Percentiles rank a stretch among this genome's conserved stretches.
phyloP scores from a whole-genome alignment of 2,329 filamentous ascomycete genomes.

The Aspergillus brunneoviolaceus region DNA sequence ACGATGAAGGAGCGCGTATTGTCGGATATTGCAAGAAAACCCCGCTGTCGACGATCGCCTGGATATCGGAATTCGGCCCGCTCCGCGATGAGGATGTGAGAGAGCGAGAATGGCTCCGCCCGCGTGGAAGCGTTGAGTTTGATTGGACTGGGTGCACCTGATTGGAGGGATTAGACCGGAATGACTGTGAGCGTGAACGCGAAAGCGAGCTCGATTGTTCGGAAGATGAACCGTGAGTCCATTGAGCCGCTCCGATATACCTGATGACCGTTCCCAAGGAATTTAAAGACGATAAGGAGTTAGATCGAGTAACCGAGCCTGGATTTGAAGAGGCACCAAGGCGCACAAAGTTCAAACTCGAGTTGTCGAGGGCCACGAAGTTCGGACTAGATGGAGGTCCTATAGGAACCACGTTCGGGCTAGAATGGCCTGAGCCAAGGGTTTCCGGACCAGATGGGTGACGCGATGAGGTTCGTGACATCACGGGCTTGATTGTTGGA shows the following conservation, averaged over 20 bases:
- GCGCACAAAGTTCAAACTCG: constrained; percentile 40
- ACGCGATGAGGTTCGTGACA: constrained; percentile 32
- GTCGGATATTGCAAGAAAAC: constrained; percentile 41
- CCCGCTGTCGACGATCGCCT: constrained; percentile 37
- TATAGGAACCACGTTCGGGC: constrained; percentile 42
- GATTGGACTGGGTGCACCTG: constrained; percentile 37
- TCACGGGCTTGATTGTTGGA: constrained; percentile 40
- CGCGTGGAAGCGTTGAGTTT: constrained; percentile 30
- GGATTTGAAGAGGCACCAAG: constrained; percentile 33
- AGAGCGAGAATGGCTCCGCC: constrained; percentile 32
- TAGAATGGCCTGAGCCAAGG: constrained; percentile 34
- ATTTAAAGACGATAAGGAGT: constrained; percentile 43
- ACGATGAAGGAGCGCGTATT: constrained; percentile 38
- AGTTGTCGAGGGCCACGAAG: constrained; percentile 39
- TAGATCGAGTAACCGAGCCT: constrained; percentile 34
- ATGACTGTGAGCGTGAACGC: constrained; percentile 33
- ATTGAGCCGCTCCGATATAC: constrained; percentile 35
- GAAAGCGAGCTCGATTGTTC: constrained; percentile 29
- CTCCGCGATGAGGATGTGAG: constrained; percentile 36
- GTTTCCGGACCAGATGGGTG: constrained; percentile 23
- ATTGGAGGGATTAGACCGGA: constrained; percentile 42
- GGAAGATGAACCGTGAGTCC: constrained; percentile 35
- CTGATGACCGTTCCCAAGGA: constrained; percentile 44
- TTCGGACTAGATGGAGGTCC: constrained; percentile 43
- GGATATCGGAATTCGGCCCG: constrained; percentile 38